Evolutionary conservation across 139 green algal species (phyloP).

Genomic region (Spirogloea muscicola): DNA sequence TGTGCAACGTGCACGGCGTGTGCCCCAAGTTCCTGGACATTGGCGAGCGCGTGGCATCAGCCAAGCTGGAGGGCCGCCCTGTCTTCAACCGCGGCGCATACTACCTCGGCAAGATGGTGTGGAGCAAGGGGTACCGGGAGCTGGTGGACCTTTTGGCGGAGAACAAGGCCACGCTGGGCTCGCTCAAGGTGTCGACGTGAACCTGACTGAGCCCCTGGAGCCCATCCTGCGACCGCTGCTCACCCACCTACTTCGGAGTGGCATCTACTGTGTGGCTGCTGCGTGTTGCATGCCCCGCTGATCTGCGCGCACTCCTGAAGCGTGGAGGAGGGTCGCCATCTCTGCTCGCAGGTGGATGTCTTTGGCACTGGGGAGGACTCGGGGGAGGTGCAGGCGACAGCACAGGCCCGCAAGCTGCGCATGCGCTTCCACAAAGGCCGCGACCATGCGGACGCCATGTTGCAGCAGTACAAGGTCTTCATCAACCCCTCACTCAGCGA

Average conservation of each 20-base stretch:
- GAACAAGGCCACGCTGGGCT: slow-evolving; percentile 29
- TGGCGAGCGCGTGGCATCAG: slow-evolving; percentile 50
- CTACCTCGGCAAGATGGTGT: slow-evolving; percentile 96
- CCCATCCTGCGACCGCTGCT: no score
- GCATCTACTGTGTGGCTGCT: not conserved
- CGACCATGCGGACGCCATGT: slow-evolving; percentile 78
- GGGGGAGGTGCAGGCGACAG: slow-evolving; percentile 61
- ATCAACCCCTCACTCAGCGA: slow-evolving; percentile 90
- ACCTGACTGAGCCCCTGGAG: not conserved
- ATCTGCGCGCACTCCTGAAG: slow-evolving; percentile 36
- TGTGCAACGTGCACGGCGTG: slow-evolving; percentile 94
- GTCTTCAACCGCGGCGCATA: slow-evolving; percentile 77
- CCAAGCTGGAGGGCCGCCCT: not conserved
- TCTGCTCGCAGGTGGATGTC: no score
- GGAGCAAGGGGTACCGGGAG: slow-evolving; percentile 94
- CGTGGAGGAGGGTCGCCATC: no score
- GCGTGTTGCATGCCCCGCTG: slow-evolving; percentile 24
- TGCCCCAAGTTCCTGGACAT: slow-evolving; percentile 83
- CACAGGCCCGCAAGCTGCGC: slow-evolving; percentile 53
- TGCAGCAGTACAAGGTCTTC: slow-evolving; percentile 88
- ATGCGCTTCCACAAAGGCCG: slow-evolving; percentile 78
- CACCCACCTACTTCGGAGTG: not conserved
- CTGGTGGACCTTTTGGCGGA: slow-evolving; percentile 42
- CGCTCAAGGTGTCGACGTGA: slow-evolving; percentile 6
- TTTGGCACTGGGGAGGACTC: slow-evolving; percentile 89